Base-by-base conservation (phyloP, 768 basidiomycete genomes). In the Tylopilus vinaceipallidus region DNA sequence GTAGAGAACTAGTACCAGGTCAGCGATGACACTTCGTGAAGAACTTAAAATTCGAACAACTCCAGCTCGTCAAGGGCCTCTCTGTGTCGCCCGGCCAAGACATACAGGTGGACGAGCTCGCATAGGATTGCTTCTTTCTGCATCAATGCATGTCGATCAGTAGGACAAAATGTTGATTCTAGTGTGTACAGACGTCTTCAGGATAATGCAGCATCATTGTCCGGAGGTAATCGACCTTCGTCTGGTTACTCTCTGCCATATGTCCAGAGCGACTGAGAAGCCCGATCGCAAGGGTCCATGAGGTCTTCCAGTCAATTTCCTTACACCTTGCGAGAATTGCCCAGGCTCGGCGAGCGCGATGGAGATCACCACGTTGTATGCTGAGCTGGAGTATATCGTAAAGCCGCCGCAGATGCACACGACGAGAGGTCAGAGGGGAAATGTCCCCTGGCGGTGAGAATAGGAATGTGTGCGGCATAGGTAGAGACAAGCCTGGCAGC, bases 61-160 rank as follows among this genome's bases (percentile, higher is more conserved):
- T 94, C 90, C 12, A 95, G 71, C 63, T 97, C 90, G 52, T 91
- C 87, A 47, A 93, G 70, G 1, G 93, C 94, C 45, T 85, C 81
- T 48, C 76, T 75, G 58, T 87, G 75, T 60, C 75, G 76, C 5
- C 73, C 77, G 17, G 74, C 65, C 17, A 77, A 57, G 48, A 93
- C 81, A 19, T 93, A 73, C 27, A 81, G 74, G 22, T 92, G 75
- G 10, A 88, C 71, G 4, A 95, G 69, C 61, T 95, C 91, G 57
- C 81, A 80, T 10, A 97, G 72, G 35, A 95, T 82, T 22, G 68
- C 54, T 66, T 91, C 86, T 59, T 81, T 81, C 93, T 95, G 59
- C 22, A 35, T 8, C 10, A 39, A 17, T 27, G 23, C 16, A 45
- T 42, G 17, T n/a, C 11, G 17, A 45, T 66, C 42, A 66, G 60